Evolutionary conservation across 2,329 filamentous ascomycete species (phyloP).

Genomic region (Ophiosphaerella narmari): DNA sequence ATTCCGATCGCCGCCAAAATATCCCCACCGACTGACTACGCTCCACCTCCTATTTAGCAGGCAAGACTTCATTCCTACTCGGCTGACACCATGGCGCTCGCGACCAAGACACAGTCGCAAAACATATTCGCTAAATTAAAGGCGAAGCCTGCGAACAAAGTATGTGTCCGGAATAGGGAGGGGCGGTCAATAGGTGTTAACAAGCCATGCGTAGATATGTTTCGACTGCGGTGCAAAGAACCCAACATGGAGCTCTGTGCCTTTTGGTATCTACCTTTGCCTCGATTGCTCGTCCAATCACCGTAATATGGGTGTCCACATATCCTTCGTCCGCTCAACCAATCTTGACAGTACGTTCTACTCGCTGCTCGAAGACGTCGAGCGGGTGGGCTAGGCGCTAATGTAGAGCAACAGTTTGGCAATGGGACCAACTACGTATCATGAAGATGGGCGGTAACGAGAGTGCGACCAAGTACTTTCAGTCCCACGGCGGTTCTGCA

Average conservation of each 20-base stretch:
- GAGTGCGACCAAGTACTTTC: slow-evolving; percentile 97
- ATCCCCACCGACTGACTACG: slow-evolving; percentile 27
- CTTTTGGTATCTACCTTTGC: slow-evolving; percentile 96
- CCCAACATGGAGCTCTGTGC: slow-evolving; percentile 96
- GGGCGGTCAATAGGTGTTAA: slow-evolving; percentile 29
- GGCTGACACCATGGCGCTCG: slow-evolving; percentile 60
- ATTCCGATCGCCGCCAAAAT: slow-evolving; percentile 32
- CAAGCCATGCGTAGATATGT: slow-evolving; percentile 69
- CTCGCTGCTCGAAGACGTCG: slow-evolving; percentile 1
- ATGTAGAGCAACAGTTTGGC: slow-evolving; percentile 65
- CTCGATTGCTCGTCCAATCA: slow-evolving; percentile 98
- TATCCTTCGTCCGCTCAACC: slow-evolving; percentile 97
- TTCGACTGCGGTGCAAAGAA: slow-evolving; percentile 98
- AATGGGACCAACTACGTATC: slow-evolving; percentile 95
- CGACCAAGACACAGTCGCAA: slow-evolving; percentile 92
- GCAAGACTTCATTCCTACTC: slow-evolving; percentile 20
- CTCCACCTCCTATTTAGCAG: slow-evolving; percentile 31
- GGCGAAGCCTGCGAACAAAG: slow-evolving; percentile 92
- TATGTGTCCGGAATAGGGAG: slow-evolving; percentile 49
- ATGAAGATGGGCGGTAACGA: slow-evolving; percentile 99
- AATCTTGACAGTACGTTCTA: slow-evolving; percentile 87
- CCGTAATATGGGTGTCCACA: slow-evolving; percentile 96
- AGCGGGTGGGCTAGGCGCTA: slow-evolving; percentile 57
- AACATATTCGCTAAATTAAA: slow-evolving; percentile 98
- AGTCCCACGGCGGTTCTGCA: slow-evolving; percentile 91